Conservation (phyloP, 2,329 filamentous ascomycete species). For the Penicillium sp. region DNA sequence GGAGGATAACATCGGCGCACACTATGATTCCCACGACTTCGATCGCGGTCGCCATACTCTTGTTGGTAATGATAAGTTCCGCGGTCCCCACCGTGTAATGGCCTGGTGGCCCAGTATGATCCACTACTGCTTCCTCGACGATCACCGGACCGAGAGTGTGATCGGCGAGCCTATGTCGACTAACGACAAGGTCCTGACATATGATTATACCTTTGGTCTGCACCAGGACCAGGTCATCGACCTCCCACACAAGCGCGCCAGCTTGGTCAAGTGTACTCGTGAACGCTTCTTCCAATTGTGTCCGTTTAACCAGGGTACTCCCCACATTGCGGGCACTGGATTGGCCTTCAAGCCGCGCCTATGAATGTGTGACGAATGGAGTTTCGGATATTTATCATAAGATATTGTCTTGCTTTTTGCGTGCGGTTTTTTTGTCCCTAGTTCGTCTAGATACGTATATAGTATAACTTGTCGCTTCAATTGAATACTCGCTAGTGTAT, state of each 20-base stretch:
- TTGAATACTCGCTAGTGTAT: not conserved
- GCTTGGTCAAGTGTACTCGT: conserved; percentile 15
- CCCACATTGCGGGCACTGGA: conserved; percentile 21
- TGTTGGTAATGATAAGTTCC: conserved; percentile 59
- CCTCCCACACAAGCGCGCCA: conserved; percentile 70
- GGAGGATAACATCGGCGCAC: conserved; percentile 64
- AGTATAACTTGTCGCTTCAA: not conserved
- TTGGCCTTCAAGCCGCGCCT: conserved; percentile 18
- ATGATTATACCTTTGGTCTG: conserved; percentile 75
- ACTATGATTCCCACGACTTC: conserved; percentile 60
- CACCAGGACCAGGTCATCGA: conserved; percentile 73
- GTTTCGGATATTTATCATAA: not conserved
- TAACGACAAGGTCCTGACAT: conserved; percentile 70
- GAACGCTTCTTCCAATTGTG: conserved; percentile 40
- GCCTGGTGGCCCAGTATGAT: conserved; percentile 62
- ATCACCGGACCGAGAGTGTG: conserved; percentile 57
- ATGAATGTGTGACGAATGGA: conserved; percentile 1
- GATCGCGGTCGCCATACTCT: conserved; percentile 65
- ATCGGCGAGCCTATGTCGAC: conserved; percentile 71
- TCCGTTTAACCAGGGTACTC: conserved; percentile 36
- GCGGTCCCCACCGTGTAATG: conserved; percentile 60
- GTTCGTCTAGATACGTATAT: not conserved
- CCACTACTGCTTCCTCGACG: conserved; percentile 63
- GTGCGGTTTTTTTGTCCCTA: not conserved
- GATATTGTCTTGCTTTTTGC: not conserved